These are phyloP conservation scores for Rhizoctonia solani DNA, from an alignment of 1,284 basidiomycete species.

Conservation along the genomic window DNA sequence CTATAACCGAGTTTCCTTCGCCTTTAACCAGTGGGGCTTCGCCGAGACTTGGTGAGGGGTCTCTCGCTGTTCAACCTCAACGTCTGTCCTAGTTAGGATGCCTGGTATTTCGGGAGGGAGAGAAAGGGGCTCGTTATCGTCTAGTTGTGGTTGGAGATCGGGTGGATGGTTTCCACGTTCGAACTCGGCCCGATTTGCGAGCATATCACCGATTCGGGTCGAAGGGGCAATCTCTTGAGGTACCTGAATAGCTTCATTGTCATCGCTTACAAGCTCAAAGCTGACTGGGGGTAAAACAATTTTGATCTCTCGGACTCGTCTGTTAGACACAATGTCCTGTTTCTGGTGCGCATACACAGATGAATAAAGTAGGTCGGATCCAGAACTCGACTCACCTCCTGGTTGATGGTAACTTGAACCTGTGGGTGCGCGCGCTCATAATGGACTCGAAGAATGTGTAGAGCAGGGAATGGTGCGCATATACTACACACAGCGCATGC, in stretches of 20 bases:
- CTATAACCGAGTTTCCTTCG: neutral
- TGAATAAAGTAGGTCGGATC: too few species aligned
- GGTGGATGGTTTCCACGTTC: neutral
- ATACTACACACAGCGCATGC: conserved; percentile 23
- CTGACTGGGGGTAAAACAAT: conserved; percentile 18
- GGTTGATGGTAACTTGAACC: neutral
- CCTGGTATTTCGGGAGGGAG: neutral
- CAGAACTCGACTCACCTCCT: neutral
- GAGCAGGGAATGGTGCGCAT: conserved; percentile 28
- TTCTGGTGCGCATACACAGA: neutral
- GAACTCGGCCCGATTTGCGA: neutral
- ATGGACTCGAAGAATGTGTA: conserved; percentile 13
- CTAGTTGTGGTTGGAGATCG: neutral
- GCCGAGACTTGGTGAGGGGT: too few species aligned
- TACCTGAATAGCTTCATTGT: neutral
- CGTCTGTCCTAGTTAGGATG: too few species aligned
- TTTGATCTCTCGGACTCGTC: neutral
- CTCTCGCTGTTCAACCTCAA: too few species aligned
- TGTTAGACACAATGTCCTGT: neutral
- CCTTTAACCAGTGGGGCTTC: too few species aligned
- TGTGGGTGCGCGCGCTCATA: conserved; percentile 11
- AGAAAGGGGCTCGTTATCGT: neutral
- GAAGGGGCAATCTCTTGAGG: neutral
- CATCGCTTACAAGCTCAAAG: conserved; percentile 15
- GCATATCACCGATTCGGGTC: conserved; percentile 22